Conservation (phyloP, 345 rosid genomes). For the Brassica carinata region DNA sequence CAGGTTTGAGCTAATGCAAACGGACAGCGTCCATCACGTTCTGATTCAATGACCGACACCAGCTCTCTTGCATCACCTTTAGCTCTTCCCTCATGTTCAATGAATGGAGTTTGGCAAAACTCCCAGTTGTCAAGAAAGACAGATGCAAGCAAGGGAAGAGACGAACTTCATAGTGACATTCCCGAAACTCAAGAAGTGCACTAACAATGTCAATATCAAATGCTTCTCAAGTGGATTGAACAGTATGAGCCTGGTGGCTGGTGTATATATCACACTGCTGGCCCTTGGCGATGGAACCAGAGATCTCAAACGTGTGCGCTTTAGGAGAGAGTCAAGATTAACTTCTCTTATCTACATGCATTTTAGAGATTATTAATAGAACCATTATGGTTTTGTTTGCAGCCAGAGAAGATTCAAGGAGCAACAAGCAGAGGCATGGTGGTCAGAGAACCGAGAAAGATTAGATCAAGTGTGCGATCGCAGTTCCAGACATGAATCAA, state of each 20-base stretch:
- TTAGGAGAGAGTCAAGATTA: conserved; percentile 49
- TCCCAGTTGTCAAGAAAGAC: conserved; percentile 47
- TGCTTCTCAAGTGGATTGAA: conserved; percentile 74
- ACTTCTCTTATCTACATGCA: no score
- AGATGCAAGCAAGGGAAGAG: conserved; percentile 47
- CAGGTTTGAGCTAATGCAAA: conserved; percentile 64
- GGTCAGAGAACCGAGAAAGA: conserved; percentile 93
- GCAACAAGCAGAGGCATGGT: conserved; percentile 94
- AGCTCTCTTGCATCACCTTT: conserved; percentile 50
- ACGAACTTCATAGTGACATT: conserved; percentile 45
- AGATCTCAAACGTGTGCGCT: conserved; percentile 95
- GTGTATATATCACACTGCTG: conserved; percentile 67
- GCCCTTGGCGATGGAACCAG: conserved; percentile 87
- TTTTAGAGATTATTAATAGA: no score
- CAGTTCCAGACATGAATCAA: no score
- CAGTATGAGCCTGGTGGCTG: conserved; percentile 85
- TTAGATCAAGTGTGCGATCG: no score
- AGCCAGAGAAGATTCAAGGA: conserved; percentile 91
- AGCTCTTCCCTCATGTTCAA: conserved; percentile 38
- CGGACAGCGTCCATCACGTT: conserved; percentile 63
- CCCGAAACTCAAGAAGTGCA: conserved; percentile 52
- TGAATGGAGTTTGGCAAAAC: conserved; percentile 47
- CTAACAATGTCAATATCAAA: conserved; percentile 38
- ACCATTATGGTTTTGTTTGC: conserved; percentile 23
- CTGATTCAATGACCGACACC: conserved; percentile 55